These are phyloP conservation scores for Penicillium chermesinum DNA, from an alignment of 495 filamentous ascomycete species.

Conservation along the genomic window DNA sequence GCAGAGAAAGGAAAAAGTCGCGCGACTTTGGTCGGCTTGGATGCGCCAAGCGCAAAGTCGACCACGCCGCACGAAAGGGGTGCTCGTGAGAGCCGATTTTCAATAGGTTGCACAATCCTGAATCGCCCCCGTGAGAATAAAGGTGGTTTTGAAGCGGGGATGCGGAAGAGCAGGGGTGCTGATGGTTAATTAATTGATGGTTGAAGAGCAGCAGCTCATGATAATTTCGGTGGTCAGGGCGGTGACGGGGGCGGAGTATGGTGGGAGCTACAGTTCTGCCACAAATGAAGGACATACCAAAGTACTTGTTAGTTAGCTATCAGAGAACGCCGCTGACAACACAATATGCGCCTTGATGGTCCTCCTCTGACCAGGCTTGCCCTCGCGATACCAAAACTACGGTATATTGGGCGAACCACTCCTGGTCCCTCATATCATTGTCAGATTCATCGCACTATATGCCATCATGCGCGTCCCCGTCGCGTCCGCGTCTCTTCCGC, in stretches of 20 bases:
- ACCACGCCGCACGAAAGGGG: conserved; percentile 13
- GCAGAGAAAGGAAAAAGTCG: conserved; percentile 22
- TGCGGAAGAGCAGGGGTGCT: conserved; percentile 28
- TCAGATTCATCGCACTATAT: conserved; percentile 27
- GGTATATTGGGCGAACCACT: neutral
- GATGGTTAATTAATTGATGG: too few relatives aligned
- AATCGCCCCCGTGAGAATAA: conserved; percentile 40
- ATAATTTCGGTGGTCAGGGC: conserved; percentile 43
- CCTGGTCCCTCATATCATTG: conserved; percentile 11
- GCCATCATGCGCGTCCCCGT: conserved; percentile 29
- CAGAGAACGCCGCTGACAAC: neutral
- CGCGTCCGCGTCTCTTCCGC: conserved; percentile 15
- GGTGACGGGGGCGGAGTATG: conserved; percentile 37
- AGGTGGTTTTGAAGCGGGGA: conserved; percentile 28
- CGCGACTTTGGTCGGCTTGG: conserved; percentile 28
- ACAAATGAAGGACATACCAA: neutral
- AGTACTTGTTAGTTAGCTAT: neutral
- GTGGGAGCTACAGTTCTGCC: conserved; percentile 24
- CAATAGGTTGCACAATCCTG: conserved; percentile 37
- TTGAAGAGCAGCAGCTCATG: conserved; percentile 24
- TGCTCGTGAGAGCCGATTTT: conserved; percentile 20
- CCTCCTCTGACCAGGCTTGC: conserved; percentile 7
- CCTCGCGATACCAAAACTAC: conserved; percentile 2
- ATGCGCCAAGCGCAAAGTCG: conserved; percentile 34
- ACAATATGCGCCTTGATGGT: conserved; percentile 25